Evolutionary conservation across 2,329 filamentous ascomycete genomes (phyloP).

Genomic region (Colletotrichum shisoi): DNA sequence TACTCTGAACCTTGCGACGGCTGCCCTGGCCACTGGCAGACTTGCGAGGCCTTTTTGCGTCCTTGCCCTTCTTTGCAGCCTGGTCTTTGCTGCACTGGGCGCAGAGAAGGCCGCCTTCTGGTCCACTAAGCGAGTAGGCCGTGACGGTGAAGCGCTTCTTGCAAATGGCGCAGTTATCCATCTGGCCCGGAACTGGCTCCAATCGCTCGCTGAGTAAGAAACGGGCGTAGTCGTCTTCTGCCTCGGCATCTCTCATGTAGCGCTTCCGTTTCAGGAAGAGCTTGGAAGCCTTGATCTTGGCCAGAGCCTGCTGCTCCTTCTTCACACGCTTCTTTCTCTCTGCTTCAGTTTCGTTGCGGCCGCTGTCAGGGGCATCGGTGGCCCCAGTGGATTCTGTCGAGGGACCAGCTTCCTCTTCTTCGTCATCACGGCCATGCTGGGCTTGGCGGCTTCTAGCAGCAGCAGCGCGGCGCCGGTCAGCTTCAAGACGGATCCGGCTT

Average conservation of each 20-base stretch:
- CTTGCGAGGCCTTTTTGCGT: conserved; percentile 48
- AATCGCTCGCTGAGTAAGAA: conserved; percentile 58
- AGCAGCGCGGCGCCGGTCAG: conserved; percentile 54
- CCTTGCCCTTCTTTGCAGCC: conserved; percentile 55
- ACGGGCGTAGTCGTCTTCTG: conserved; percentile 61
- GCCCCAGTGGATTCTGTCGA: conserved; percentile 38
- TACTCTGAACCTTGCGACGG: conserved; percentile 81
- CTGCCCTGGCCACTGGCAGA: conserved; percentile 60
- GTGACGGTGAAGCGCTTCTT: conserved; percentile 92
- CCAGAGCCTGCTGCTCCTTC: conserved; percentile 62
- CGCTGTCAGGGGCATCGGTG: conserved; percentile 7
- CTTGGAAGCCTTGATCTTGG: conserved; percentile 70
- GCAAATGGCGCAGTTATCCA: conserved; percentile 87
- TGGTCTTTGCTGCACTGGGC: conserved; percentile 75
- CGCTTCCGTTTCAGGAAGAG: conserved; percentile 63
- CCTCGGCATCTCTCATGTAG: conserved; percentile 49
- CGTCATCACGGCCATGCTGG: conserved; percentile 43
- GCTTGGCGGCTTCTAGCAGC: conserved; percentile 42
- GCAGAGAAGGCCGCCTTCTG: conserved; percentile 87
- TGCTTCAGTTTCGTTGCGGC: conserved; percentile 40
- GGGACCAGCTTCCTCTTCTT: conserved; percentile 36
- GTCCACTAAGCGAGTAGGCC: conserved; percentile 81
- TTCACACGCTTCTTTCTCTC: conserved; percentile 50
- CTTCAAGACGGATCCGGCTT: conserved; percentile 61
- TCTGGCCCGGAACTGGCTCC: conserved; percentile 77